Conservation (phyloP, 2,329 filamentous ascomycete genomes). For the Cadophora sp. region DNA sequence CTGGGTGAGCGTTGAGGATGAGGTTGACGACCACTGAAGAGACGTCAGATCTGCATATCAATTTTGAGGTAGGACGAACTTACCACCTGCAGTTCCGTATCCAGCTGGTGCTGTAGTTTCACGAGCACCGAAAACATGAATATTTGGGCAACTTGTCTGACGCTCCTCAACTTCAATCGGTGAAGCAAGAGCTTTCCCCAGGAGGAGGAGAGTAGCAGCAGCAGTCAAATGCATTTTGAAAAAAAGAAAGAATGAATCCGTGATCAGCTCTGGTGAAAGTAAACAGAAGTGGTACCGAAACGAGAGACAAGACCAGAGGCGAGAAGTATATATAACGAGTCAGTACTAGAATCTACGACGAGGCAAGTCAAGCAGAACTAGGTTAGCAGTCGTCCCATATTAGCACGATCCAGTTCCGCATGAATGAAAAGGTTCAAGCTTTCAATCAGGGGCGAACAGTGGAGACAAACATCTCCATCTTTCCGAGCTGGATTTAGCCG, state of each 20-base stretch:
- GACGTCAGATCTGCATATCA: not conserved
- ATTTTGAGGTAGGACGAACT: not conserved
- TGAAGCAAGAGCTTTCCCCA: constrained; percentile 21
- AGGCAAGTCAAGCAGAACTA: not conserved
- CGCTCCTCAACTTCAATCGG: constrained; percentile 31
- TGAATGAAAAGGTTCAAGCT: constrained; percentile 9
- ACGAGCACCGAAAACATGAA: constrained; percentile 58
- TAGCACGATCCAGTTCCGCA: constrained; percentile 6
- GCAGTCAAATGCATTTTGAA: constrained; percentile 16
- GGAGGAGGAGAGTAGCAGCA: constrained; percentile 18
- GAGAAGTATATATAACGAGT: not conserved
- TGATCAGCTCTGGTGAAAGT: not conserved
- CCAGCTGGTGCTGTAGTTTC: constrained; percentile 56
- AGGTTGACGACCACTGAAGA: constrained; percentile 54
- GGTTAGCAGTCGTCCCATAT: not conserved
- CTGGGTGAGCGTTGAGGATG: constrained; percentile 54
- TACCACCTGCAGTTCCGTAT: constrained; percentile 54
- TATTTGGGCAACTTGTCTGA: constrained; percentile 48
- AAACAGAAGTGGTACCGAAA: not conserved
- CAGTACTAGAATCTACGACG: not conserved
- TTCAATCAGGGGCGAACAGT: not conserved
- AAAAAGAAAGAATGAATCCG: not conserved
- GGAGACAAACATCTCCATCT: constrained; percentile 8
- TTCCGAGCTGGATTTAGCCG: constrained; percentile 15
- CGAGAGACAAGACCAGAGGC: not conserved